These are phyloP conservation scores for Pseudogymnoascus sp. DNA, from an alignment of 2,329 filamentous ascomycete species.

Conservation along the genomic window DNA sequence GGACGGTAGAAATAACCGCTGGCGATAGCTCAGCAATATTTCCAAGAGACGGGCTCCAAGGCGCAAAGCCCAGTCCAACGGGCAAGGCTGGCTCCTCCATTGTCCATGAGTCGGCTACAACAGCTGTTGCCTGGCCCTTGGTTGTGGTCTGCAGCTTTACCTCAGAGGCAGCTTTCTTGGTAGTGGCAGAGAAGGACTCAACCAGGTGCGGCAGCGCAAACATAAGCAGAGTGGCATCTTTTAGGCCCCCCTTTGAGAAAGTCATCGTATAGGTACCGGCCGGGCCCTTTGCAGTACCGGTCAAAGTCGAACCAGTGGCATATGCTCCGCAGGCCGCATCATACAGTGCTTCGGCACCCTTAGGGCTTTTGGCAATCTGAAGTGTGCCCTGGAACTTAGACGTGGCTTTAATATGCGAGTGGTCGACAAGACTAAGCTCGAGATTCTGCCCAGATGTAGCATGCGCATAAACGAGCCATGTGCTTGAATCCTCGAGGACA, in stretches of 20 bases:
- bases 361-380: constrained; percentile 73
- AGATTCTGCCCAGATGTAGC: constrained; percentile 50
- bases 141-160: constrained; percentile 70
- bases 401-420: constrained; percentile 55
- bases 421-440: constrained; percentile 60
- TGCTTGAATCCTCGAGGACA: constrained; percentile 59
- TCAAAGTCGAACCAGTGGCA: constrained; percentile 53
- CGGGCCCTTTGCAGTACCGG: constrained; percentile 50
- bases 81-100: constrained; percentile 70
- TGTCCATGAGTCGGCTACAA: constrained; percentile 67
- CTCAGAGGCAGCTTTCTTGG: constrained; percentile 39
- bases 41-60: constrained; percentile 57
- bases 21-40: constrained; percentile 40
- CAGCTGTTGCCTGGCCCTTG: constrained; percentile 69
- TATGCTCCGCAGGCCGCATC: constrained; percentile 73
- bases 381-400: constrained; percentile 67
- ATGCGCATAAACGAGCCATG: constrained; percentile 76
- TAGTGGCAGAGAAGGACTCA: constrained; percentile 58
- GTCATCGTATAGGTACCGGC: constrained; percentile 64
- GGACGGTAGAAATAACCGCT: constrained; percentile 51
- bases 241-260: constrained; percentile 63
- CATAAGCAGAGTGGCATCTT: constrained; percentile 60
- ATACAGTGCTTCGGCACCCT: constrained; percentile 57
- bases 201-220: constrained; percentile 84
- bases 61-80: constrained; percentile 64